A percentile compares a stretch with the other conserved stretches of the same genome.
These are phyloP conservation scores for Rubus idaeus DNA, from an alignment of 306 rosid species.

Conservation along the genomic window DNA sequence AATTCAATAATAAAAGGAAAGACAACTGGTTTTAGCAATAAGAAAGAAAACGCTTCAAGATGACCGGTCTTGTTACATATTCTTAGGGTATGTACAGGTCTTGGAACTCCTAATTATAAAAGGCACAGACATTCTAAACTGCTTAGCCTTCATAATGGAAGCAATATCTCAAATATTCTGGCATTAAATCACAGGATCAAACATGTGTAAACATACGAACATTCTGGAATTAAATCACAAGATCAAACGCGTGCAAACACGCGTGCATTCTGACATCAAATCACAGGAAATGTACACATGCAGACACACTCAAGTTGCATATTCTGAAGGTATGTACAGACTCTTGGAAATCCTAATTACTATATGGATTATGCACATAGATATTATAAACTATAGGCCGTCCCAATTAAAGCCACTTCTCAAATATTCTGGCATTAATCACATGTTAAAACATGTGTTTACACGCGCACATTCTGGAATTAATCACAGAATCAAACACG, in stretches of 20 bases:
- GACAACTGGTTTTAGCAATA: background rate
- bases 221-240: background rate
- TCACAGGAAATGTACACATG: background rate
- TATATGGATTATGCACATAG: constrained; percentile 1
- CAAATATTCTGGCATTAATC: background rate
- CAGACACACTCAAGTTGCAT: background rate
- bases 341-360: background rate
- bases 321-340: background rate
- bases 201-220: background rate
- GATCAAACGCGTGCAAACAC: background rate
- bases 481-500: constrained; percentile 7
- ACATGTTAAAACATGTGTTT: background rate
- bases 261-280: background rate
- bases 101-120: background rate
- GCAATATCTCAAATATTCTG: background rate
- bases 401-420: background rate
- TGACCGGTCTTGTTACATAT: background rate
- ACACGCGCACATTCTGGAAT: background rate
- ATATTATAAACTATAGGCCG: background rate
- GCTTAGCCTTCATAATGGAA: background rate
- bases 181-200: background rate
- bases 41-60: background rate
- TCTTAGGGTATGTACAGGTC: background rate
- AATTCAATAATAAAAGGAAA: background rate
- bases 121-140: background rate